phyloP scores from a whole-genome alignment of 495 filamentous ascomycete genomes.

The Annulohypoxylon nitens region DNA sequence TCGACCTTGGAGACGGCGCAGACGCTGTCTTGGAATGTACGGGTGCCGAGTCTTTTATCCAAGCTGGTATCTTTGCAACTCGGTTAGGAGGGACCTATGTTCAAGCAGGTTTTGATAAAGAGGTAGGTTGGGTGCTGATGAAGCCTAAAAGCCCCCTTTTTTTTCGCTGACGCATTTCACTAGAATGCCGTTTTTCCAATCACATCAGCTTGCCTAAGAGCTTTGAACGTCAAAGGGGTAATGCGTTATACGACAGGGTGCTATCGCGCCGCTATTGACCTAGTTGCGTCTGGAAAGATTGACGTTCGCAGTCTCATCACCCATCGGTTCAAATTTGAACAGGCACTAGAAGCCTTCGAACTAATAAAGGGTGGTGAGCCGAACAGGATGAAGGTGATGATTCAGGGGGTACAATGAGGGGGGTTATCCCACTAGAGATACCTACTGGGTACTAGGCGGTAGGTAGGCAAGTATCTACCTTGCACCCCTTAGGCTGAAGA shows the following conservation, averaged over 20 bases:
- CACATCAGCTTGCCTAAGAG: constrained; percentile 67
- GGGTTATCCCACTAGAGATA: neutral
- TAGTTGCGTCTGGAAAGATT: constrained; percentile 66
- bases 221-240: constrained; percentile 65
- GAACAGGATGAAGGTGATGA: constrained; percentile 52
- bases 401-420: constrained; percentile 43
- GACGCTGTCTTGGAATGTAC: constrained; percentile 71
- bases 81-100: constrained; percentile 70
- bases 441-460: neutral
- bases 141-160: neutral
- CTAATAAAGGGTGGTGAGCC: constrained; percentile 44
- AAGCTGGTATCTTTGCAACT: constrained; percentile 66
- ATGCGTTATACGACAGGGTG: constrained; percentile 69
- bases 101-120: constrained; percentile 72
- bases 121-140: constrained; percentile 56
- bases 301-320: constrained; percentile 66
- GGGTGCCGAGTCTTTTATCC: constrained; percentile 66
- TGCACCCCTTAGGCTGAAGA: neutral
- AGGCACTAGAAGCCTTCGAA: constrained; percentile 66
- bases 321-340: constrained; percentile 65
- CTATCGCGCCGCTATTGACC: constrained; percentile 66
- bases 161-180: neutral
- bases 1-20: constrained; percentile 62
- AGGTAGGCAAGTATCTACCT: neutral
- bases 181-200: constrained; percentile 62